Evolutionary conservation across 805 yeast genomes (phyloP).

Genomic region (Candida pseudoglaebosa): DNA sequence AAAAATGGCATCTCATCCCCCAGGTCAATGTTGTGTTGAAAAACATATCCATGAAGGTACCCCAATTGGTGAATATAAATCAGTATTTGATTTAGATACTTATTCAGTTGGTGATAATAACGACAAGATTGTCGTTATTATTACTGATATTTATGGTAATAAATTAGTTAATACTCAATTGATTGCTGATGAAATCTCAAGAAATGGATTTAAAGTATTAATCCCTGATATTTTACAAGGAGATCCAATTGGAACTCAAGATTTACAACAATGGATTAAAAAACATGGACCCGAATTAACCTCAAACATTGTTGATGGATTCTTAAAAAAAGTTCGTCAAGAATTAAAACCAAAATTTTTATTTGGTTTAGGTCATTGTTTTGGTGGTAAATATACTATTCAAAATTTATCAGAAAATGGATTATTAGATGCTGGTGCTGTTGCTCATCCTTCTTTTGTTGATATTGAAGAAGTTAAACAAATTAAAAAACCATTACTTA

Average conservation of each 20-base stretch:
- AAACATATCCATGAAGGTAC: constrained; percentile 47
- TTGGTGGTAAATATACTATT: constrained; percentile 70
- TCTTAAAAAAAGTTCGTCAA: constrained; percentile 40
- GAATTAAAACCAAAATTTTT: constrained; percentile 33
- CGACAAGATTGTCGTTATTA: constrained; percentile 53
- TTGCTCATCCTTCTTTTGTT: constrained; percentile 83
- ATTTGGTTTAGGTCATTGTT: constrained; percentile 75
- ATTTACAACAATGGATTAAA: constrained; percentile 45
- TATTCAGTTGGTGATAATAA: constrained; percentile 26
- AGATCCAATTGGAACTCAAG: constrained; percentile 26
- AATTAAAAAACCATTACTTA: constrained; percentile 54
- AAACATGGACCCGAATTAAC: constrained; percentile 51
- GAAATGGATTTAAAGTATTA: constrained; percentile 57
- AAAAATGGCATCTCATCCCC: constrained; percentile 48
- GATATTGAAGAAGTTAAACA: constrained; percentile 58
- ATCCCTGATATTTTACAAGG: constrained; percentile 73
- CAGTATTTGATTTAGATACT: constrained; percentile 39
- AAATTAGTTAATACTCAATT: constrained; percentile 53
- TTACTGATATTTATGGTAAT: constrained; percentile 71
- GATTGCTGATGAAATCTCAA: constrained; percentile 64
- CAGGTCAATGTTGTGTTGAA: constrained; percentile 46
- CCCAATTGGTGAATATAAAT: constrained; percentile 40
- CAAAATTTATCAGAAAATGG: constrained; percentile 44
- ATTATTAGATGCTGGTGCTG: constrained; percentile 47
- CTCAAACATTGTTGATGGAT: constrained; percentile 45